Base-by-base conservation (phyloP, 2,329 filamentous ascomycete genomes). In the Pseudocercospora eumusae region DNA sequence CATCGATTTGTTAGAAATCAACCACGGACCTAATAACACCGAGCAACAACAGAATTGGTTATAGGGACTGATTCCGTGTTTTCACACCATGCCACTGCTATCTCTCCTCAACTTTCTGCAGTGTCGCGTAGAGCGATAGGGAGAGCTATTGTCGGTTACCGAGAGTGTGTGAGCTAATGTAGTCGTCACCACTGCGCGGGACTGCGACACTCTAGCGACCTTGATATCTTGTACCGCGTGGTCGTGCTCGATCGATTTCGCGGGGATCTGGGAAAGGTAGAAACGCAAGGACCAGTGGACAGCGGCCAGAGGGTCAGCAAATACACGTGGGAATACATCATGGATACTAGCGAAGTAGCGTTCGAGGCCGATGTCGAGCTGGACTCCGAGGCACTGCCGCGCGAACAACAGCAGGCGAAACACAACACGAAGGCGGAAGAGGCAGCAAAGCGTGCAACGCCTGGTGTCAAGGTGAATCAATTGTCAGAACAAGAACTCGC, bases 281-380 rank as follows among this genome's bases (percentile, higher is more conserved):
- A 52, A 25, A 28, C 25, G 11, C 47, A n/a, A 27, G 47, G 47
- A 52, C 21, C 21, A 28, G 21, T 52, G 21, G 21, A 52, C 7
- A 25, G 47, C 44, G 21, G 44, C 44, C 18, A 47, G 21, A 53
- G 40, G 27, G 36, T 44, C 57, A 54, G 52, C 52, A 13, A 57
- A 25, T n/a, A 49, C 45, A 60, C 21, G 36, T 40, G 36, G 36
- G 36, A 40, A n/a, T 40, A 56, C 56, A 56, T 27, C 18, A 74
- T 73, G 71, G 72, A 74, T 52, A 69, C 65, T 60, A 67, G 64
- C 23, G 74, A 75, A 21, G 65, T 66, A n/a, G 72, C 67, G 8
- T 68, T 75, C 59, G 71, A 73, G 56, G 73, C 70, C 25, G 73
- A 74, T 47, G 67, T 72, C n/a, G 68, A 70, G 10, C 67, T 76